A percentile compares a stretch with the other conserved stretches of the same genome.
Evolutionary conservation across 2,329 filamentous ascomycete genomes (phyloP).

Genomic region (Emergomyces orientalis): DNA sequence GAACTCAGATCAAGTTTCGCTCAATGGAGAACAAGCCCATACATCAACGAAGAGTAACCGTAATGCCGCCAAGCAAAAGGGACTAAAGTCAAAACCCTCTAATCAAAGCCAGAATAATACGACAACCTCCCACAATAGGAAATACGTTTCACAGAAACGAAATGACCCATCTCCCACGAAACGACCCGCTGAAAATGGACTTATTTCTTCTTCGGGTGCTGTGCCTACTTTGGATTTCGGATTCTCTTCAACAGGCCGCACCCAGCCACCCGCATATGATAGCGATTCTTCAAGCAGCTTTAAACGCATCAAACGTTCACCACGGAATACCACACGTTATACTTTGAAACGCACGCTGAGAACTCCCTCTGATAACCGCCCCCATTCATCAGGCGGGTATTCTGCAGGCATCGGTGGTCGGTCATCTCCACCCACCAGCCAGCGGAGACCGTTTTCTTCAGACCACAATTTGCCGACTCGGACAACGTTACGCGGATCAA

Average conservation of each 20-base stretch:
- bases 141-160: neutral
- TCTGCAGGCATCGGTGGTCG: constrained; percentile 56
- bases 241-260: constrained; percentile 8
- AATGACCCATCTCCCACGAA: neutral
- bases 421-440: constrained; percentile 57
- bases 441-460: constrained; percentile 40
- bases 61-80: neutral
- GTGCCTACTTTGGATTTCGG: neutral
- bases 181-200: neutral
- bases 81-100: neutral
- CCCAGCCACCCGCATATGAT: constrained; percentile 51
- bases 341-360: constrained; percentile 70
- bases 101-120: neutral
- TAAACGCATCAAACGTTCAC: constrained; percentile 50
- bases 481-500: constrained; percentile 41
- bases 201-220: neutral
- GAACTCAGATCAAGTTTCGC: neutral
- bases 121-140: neutral
- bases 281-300: constrained; percentile 71
- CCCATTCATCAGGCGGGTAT: constrained; percentile 29
- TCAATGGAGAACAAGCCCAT: neutral
- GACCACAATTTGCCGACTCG: constrained; percentile 37
- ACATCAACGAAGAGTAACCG: neutral
- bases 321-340: constrained; percentile 41
- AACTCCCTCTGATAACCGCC: constrained; percentile 30